Evolutionary conservation across 2,329 filamentous ascomycete species (phyloP).

Genomic region (Eutypa lata): DNA sequence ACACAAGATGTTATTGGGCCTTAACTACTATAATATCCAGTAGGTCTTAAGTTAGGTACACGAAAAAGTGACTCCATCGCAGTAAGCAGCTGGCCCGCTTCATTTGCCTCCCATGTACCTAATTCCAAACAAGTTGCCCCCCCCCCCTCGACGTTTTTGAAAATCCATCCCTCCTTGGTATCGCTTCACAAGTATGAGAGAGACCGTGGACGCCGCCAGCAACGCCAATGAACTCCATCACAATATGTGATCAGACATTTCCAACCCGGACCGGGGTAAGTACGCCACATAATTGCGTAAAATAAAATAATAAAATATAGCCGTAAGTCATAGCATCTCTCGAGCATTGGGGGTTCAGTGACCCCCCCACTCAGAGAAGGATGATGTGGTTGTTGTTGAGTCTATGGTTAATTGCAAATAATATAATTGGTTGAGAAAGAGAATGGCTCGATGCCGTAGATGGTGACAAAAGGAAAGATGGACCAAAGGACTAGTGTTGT

Average conservation of each 20-base stretch:
- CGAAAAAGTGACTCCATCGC: not conserved
- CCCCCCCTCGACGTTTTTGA: constrained; percentile 3
- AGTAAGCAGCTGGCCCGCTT: not conserved
- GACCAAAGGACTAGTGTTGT: constrained; percentile 4
- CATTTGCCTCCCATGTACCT: not conserved
- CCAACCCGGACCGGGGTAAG: constrained; percentile 10
- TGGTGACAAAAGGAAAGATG: constrained; percentile 5
- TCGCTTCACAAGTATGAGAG: constrained; percentile 9
- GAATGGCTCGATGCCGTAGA: not conserved
- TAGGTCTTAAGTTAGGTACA: not conserved
- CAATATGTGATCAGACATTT: constrained; percentile 13
- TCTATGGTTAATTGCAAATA: constrained; percentile 11
- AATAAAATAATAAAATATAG: constrained; percentile 4
- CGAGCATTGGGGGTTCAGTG: not conserved
- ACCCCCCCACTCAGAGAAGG: constrained; percentile 2
- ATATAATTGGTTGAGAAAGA: constrained; percentile 2
- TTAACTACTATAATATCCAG: not conserved
- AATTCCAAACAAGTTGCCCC: not conserved
- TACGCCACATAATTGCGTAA: constrained; percentile 17
- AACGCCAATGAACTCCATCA: constrained; percentile 24
- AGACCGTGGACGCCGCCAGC: constrained; percentile 18
- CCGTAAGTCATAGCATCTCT: constrained; percentile 19
- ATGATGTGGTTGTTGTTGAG: constrained; percentile 7
- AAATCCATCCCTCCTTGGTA: constrained; percentile 15
- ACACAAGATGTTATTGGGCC: not conserved